phyloP scores from a whole-genome alignment of 805 yeast genomes.

The Yarrowia sp. region DNA sequence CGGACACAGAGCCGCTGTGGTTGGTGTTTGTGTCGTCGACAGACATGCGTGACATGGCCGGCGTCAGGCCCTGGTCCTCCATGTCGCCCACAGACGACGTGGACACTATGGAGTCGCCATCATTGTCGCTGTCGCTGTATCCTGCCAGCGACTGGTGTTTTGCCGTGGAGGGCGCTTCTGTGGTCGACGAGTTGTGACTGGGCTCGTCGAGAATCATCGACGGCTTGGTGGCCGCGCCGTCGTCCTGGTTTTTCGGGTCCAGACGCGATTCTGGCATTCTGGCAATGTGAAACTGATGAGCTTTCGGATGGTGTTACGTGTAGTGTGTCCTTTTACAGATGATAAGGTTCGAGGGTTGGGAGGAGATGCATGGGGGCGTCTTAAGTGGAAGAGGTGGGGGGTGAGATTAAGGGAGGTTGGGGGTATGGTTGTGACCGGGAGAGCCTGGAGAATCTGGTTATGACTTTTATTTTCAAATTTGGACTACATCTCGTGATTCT shows the following conservation, averaged over 20 bases:
- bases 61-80: slow-evolving; percentile 27
- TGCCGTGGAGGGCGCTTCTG: background rate
- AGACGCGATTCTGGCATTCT: slow-evolving; percentile 35
- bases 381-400: background rate
- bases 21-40: background rate
- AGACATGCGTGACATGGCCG: slow-evolving; percentile 25
- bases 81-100: slow-evolving; percentile 27
- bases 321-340: slow-evolving; percentile 7
- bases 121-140: slow-evolving; percentile 27
- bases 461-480: too few relatives aligned
- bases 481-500: background rate
- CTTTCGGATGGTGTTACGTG: slow-evolving; percentile 3
- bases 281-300: background rate
- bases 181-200: background rate
- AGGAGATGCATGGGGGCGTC: background rate
- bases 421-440: background rate
- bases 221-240: slow-evolving; percentile 18
- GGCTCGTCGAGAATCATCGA: slow-evolving; percentile 30
- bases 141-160: slow-evolving; percentile 17
- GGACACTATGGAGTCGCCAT: slow-evolving; percentile 25
- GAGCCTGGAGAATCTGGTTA: too few relatives aligned
- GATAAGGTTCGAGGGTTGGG: slow-evolving; percentile 16
- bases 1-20: slow-evolving; percentile 15
- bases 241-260: slow-evolving; percentile 23
- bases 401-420: background rate